Evolutionary conservation across 116 monocot species (phyloP), one percentile per base, ranked within the genome.

Genomic region (Posidonia oceanica): DNA sequence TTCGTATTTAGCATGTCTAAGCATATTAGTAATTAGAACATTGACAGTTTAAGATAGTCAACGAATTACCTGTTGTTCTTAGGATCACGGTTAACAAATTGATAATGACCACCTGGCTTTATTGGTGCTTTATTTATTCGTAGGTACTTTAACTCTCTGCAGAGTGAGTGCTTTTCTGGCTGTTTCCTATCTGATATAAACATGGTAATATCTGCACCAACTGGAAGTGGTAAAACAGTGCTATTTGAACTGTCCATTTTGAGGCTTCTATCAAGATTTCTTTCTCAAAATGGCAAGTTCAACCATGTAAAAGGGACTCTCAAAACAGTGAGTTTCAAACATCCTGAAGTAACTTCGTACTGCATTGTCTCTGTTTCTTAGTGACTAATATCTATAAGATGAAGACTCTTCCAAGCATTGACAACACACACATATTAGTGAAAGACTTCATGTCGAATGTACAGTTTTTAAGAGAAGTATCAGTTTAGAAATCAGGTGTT

Each of bases 141-240:
- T 76, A 98, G 98, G 81, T 98, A 90, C 63, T 98, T 98, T 60
- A 98, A 98, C 83, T 93, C 98, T 8, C 72, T 98, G 66, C 98
- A 98, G 74, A 98, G 93, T 44, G 98, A 98, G 67, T 98, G 98
- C 71, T 98, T 93, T 66, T 44, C 81, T 71, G 69, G 70, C 3
- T 98, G 93, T 69, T 98, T 83, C 66, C 82, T 80, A 52, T 98
- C 88, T 39, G 84, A 98, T 69, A 81, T 90, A 69, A 98, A 87
- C 81, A 93, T 98, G 98, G 86, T 98, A 15, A 83, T 98, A 72
- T 98, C 98, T 29, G 98, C 98, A 59, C 98, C 98, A 72, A 98
- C 98, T 72, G 93, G 93, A 74, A 98, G 98, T 52, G 98, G 98
- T 14, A 98, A 98, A 81, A 98, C 98, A 54, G 93, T 86, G 71